Conservation (phyloP, 352 stramenopile genomes). For the Pythium aquatile region DNA sequence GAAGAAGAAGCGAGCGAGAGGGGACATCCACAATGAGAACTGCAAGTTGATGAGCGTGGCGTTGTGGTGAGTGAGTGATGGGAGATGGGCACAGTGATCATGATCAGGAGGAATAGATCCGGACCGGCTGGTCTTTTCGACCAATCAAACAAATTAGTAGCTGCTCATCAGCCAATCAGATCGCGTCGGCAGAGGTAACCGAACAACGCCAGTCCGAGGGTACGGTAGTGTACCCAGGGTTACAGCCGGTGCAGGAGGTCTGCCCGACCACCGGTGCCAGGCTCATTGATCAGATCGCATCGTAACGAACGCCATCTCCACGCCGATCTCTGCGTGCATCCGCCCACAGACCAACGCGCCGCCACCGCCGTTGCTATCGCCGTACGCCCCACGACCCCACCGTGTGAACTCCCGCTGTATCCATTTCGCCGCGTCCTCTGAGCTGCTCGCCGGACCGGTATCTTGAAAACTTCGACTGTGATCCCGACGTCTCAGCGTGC, state of each 20-base stretch:
- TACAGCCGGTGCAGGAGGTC: background rate
- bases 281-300: slow-evolving; percentile 1
- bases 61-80: slow-evolving; percentile 1
- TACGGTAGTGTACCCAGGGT: background rate
- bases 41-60: slow-evolving; percentile 2
- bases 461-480: background rate
- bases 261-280: background rate
- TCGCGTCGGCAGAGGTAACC: background rate
- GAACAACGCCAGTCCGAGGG: slow-evolving; percentile 5
- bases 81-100: background rate
- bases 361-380: too few relatives aligned
- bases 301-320: background rate
- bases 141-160: slow-evolving; percentile 5
- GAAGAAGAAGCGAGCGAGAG: background rate
- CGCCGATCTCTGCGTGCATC: background rate
- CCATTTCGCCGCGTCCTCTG: background rate
- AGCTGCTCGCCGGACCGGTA: background rate
- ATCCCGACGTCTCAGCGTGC: background rate
- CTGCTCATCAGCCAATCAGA: slow-evolving; percentile 11
- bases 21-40: background rate
- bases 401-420: too few relatives aligned
- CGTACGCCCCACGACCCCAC: too few relatives aligned
- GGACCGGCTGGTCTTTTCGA: slow-evolving; percentile 2
- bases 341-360: background rate
- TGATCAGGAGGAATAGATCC: slow-evolving; percentile 12